A percentile compares a stretch with the other conserved stretches of the same genome.
Conservation (phyloP, 2,329 filamentous ascomycete species). For the Fusarium palustre region DNA sequence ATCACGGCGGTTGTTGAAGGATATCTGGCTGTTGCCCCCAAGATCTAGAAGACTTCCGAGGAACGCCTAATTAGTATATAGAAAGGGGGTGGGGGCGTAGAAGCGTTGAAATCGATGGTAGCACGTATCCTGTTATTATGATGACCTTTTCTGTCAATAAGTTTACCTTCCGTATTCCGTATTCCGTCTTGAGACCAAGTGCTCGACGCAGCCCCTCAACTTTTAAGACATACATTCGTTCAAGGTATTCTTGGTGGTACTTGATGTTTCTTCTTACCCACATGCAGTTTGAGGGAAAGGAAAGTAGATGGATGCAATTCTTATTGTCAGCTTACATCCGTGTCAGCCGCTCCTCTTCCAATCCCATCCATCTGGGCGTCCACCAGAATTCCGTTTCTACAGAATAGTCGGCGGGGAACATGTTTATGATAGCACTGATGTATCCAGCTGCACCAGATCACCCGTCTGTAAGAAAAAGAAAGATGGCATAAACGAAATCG, state of each 20-base stretch:
- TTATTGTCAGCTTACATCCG: not conserved
- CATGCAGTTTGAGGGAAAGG: not conserved
- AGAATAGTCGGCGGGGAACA: not conserved
- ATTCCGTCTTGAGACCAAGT: not conserved
- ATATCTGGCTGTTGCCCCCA: constrained; percentile 69
- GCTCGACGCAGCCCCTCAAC: not conserved
- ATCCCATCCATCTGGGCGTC: not conserved
- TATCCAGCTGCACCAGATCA: not conserved
- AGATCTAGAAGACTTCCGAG: constrained; percentile 56
- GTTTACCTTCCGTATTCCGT: not conserved
- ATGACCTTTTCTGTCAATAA: not conserved
- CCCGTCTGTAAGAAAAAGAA: not conserved
- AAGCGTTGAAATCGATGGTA: constrained; percentile 6
- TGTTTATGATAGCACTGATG: not conserved
- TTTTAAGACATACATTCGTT: not conserved
- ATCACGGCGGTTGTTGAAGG: constrained; percentile 83
- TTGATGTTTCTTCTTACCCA: not conserved
- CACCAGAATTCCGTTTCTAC: not conserved
- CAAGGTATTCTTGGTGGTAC: not conserved
- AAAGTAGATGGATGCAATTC: not conserved
- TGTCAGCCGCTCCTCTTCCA: not conserved
- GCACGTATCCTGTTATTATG: not conserved
- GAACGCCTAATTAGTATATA: not conserved
- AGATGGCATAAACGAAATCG: not conserved
- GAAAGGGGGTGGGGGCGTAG: not conserved